These are phyloP conservation scores for Picochlorum sp. DNA, from an alignment of 139 green algal species.

Conservation along the genomic window DNA sequence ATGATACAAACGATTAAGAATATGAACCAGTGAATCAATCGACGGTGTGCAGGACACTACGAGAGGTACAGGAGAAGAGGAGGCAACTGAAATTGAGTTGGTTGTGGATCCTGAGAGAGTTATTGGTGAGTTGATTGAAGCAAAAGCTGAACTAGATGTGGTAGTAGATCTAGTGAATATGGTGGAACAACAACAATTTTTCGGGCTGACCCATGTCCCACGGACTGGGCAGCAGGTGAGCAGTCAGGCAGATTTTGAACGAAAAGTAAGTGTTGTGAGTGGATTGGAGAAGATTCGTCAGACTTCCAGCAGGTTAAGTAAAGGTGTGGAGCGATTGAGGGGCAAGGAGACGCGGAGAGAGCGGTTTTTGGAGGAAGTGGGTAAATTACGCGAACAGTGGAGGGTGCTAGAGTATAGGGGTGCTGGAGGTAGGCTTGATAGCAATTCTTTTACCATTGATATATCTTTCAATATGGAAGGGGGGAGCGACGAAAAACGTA, in stretches of 20 bases:
- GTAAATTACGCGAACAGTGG: background rate
- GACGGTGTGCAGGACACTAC: too few species aligned
- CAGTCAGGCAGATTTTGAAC: too few species aligned
- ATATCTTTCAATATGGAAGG: background rate
- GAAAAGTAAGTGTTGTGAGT: too few species aligned
- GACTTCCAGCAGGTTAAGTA: too few species aligned
- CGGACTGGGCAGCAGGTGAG: too few species aligned
- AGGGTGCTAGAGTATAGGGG: background rate
- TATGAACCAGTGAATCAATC: too few species aligned
- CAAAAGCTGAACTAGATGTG: conserved; percentile 21
- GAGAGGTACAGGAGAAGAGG: background rate
- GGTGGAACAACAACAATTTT: conserved; percentile 27
- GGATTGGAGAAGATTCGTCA: too few species aligned
- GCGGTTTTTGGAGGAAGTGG: background rate
- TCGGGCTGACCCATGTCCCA: background rate
- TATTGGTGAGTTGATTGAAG: conserved; percentile 12
- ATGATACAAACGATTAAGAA: too few species aligned
- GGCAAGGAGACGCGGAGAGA: too few species aligned
- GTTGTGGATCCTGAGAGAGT: conserved; percentile 3
- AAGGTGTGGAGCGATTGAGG: too few species aligned
- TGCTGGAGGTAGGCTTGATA: background rate
- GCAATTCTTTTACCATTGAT: background rate
- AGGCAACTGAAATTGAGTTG: background rate
- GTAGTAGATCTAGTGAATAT: conserved; percentile 16
- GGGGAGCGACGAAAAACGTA: background rate